A percentile compares a stretch with the other conserved stretches of the same genome.
Conservation (phyloP, 148 eudicot species). For the Rhododendron vialii region DNA sequence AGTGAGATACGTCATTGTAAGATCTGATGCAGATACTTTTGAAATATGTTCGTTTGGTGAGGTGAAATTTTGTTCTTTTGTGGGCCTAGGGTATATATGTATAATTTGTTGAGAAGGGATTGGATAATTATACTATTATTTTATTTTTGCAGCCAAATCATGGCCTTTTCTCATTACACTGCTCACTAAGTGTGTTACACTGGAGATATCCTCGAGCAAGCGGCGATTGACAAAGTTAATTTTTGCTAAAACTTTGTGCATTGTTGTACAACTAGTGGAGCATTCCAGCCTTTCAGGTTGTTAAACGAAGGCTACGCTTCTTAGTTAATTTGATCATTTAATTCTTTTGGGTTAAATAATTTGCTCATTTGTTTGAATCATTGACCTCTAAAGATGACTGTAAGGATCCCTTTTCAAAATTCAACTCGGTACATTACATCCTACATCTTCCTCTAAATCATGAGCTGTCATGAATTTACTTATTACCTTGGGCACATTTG, state of each 20-base stretch:
- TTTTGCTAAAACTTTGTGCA: no score
- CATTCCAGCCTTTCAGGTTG: no score
- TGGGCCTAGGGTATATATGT: neutral
- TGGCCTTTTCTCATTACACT: constrained; percentile 86
- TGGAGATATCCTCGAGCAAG: no score
- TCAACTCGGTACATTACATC: no score
- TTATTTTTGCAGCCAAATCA: constrained; percentile 58
- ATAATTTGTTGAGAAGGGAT: neutral
- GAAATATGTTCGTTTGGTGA: neutral
- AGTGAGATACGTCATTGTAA: constrained; percentile 72
- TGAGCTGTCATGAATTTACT: neutral
- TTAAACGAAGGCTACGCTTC: no score
- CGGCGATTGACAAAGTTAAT: no score
- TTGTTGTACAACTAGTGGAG: no score
- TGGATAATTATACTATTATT: constrained; percentile 8
- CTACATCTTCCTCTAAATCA: neutral
- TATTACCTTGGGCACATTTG: neutral
- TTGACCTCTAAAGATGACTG: no score
- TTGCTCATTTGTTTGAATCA: no score
- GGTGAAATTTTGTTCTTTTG: neutral
- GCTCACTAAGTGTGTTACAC: constrained; percentile 42
- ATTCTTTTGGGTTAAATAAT: no score
- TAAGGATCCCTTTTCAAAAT: no score
- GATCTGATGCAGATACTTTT: constrained; percentile 11
- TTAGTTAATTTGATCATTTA: no score